phyloP scores from a whole-genome alignment of 139 green algal genomes.

The Chlamydomonas incerta region DNA sequence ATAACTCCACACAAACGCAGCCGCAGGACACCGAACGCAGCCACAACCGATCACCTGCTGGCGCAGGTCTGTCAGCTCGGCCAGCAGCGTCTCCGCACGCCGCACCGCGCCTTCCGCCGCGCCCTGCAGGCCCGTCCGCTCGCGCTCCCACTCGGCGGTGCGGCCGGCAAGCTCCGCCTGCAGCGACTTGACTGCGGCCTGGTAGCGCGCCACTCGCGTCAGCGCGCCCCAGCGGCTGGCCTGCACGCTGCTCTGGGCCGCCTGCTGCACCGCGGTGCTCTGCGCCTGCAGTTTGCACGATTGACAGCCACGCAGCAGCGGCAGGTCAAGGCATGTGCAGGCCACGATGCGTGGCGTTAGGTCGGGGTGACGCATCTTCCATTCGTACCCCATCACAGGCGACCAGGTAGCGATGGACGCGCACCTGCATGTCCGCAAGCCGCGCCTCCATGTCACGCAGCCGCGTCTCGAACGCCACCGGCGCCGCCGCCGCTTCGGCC shows the following conservation, averaged over 20 bases:
- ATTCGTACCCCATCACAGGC: too few species aligned
- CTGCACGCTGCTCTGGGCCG: neutral
- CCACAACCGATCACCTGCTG: neutral
- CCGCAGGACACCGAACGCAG: too few species aligned
- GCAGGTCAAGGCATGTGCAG: too few species aligned
- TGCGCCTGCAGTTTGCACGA: neutral
- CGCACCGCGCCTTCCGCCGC: neutral
- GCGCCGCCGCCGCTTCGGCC: conserved; percentile 2
- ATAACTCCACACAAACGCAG: too few species aligned
- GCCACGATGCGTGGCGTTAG: too few species aligned
- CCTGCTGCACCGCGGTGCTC: neutral
- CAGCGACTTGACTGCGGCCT: conserved; percentile 6
- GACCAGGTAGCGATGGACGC: neutral
- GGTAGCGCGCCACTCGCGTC: conserved; percentile 5
- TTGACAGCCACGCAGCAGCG: too few species aligned
- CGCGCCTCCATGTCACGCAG: conserved; percentile 44
- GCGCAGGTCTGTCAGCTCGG: neutral
- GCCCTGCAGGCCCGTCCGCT: conserved; percentile 2
- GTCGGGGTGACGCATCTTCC: too few species aligned
- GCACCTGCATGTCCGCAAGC: conserved; percentile 28
- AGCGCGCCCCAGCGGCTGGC: conserved; percentile 3
- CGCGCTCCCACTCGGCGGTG: neutral
- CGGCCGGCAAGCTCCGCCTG: neutral
- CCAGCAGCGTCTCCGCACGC: neutral
- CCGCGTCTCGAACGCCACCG: neutral